Percentiles rank a stretch among this genome's conserved stretches.
phyloP scores from a whole-genome alignment of 2,329 filamentous ascomycete species.

The Alternaria brassicicola region DNA sequence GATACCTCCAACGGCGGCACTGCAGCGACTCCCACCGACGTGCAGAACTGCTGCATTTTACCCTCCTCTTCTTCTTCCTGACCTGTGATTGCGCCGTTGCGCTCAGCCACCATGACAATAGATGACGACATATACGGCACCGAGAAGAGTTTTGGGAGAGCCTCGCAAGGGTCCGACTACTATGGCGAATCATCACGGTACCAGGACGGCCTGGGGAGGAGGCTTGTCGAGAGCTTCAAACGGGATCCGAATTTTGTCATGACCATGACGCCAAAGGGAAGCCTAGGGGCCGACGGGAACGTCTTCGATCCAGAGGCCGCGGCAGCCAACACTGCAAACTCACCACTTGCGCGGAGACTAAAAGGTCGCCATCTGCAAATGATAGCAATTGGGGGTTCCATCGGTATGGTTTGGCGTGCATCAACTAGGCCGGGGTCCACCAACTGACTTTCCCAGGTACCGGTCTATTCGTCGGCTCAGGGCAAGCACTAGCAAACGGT shows the following conservation, averaged over 20 bases:
- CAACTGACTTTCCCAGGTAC: slow-evolving; percentile 40
- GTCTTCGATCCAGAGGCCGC: slow-evolving; percentile 69
- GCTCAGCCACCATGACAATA: slow-evolving; percentile 31
- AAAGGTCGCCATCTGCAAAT: slow-evolving; percentile 77
- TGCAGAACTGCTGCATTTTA: slow-evolving; percentile 28
- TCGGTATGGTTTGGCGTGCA: slow-evolving; percentile 52
- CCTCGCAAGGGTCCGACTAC: slow-evolving; percentile 44
- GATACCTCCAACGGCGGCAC: slow-evolving; percentile 11
- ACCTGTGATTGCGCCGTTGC: slow-evolving; percentile 9
- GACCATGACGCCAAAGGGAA: slow-evolving; percentile 55
- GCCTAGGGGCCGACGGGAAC: slow-evolving; percentile 59
- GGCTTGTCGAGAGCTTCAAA: slow-evolving; percentile 54
- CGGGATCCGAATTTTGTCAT: slow-evolving; percentile 51
- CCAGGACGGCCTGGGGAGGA: slow-evolving; percentile 39
- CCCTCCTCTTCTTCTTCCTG: slow-evolving; percentile 9
- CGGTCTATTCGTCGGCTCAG: slow-evolving; percentile 84
- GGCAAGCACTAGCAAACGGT: slow-evolving; percentile 48
- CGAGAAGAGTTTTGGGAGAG: slow-evolving; percentile 48
- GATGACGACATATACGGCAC: slow-evolving; percentile 48
- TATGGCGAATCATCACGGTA: slow-evolving; percentile 48
- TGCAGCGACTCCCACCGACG: slow-evolving; percentile 24
- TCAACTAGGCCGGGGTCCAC: slow-evolving; percentile 6
- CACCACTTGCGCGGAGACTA: slow-evolving; percentile 70
- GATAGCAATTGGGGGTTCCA: slow-evolving; percentile 95
- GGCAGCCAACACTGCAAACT: slow-evolving; percentile 69